phyloP scores from a whole-genome alignment of 2,329 filamentous ascomycete species.

The Cercospora nicotianae region DNA sequence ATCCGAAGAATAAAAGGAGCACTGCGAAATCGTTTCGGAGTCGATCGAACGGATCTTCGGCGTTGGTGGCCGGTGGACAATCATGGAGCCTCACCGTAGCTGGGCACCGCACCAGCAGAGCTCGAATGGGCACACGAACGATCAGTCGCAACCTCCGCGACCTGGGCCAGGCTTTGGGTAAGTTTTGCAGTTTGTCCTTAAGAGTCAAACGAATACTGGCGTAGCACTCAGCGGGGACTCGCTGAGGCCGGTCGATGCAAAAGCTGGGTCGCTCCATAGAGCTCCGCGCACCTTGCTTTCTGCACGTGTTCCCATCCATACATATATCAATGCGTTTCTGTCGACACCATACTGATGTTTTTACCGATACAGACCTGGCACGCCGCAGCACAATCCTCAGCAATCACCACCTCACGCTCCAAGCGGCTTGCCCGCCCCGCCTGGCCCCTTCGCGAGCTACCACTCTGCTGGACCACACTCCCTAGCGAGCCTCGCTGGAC shows the following conservation, averaged over 20 bases:
- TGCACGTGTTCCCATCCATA: not conserved
- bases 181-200: conserved; percentile 17
- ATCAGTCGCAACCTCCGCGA: conserved; percentile 33
- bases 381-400: conserved; percentile 35
- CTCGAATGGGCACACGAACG: conserved; percentile 30
- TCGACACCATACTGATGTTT: not conserved
- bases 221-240: not conserved
- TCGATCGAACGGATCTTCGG: not conserved
- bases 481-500: conserved; percentile 46
- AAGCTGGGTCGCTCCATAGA: not conserved
- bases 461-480: conserved; percentile 45
- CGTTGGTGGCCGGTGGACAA: not conserved
- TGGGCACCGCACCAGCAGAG: conserved; percentile 33
- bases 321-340: not conserved
- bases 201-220: not conserved
- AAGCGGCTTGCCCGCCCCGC: conserved; percentile 38
- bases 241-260: not conserved
- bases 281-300: conserved; percentile 5
- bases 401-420: conserved; percentile 37
- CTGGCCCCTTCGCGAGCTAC: conserved; percentile 45
- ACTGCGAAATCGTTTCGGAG: not conserved
- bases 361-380: conserved; percentile 23
- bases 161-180: conserved; percentile 35
- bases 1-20: not conserved
- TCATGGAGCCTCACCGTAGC: conserved; percentile 16